Evolutionary conservation across 2,329 filamentous ascomycete species (phyloP).

Genomic region (Periconia macrospinosa): DNA sequence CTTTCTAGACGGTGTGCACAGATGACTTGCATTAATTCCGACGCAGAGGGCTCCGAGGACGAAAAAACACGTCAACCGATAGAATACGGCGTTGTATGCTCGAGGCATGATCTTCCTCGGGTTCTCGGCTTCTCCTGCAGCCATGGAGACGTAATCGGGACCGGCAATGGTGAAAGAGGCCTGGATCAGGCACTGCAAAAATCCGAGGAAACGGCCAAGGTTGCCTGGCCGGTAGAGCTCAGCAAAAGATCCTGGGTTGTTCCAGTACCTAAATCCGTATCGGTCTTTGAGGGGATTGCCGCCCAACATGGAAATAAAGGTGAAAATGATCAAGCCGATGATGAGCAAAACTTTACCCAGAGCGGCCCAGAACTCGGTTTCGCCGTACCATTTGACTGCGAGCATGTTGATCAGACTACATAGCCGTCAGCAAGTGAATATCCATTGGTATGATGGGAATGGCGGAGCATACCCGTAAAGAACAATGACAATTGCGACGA

Average conservation of each 20-base stretch:
- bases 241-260: conserved; percentile 68
- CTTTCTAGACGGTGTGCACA: background rate
- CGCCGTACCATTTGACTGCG: conserved; percentile 53
- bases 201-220: conserved; percentile 74
- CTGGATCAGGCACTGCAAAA: conserved; percentile 73
- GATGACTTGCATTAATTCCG: conserved; percentile 54
- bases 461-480: conserved; percentile 57
- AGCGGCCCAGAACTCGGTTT: conserved; percentile 73
- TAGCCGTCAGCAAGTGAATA: conserved; percentile 10
- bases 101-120: conserved; percentile 62
- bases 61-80: conserved; percentile 75
- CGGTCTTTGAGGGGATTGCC: conserved; percentile 68
- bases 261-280: conserved; percentile 53
- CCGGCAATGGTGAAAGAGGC: conserved; percentile 52
- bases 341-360: conserved; percentile 56
- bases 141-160: conserved; percentile 54
- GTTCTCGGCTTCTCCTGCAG: conserved; percentile 51
- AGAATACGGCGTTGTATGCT: conserved; percentile 79
- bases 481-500: conserved; percentile 63
- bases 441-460: background rate
- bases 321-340: conserved; percentile 55
- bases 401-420: conserved; percentile 66
- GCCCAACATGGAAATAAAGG: conserved; percentile 80
- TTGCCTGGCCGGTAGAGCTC: conserved; percentile 65
- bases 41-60: conserved; percentile 73